Conservation (phyloP, 805 yeast species). For the Saturnispora besseyi region DNA sequence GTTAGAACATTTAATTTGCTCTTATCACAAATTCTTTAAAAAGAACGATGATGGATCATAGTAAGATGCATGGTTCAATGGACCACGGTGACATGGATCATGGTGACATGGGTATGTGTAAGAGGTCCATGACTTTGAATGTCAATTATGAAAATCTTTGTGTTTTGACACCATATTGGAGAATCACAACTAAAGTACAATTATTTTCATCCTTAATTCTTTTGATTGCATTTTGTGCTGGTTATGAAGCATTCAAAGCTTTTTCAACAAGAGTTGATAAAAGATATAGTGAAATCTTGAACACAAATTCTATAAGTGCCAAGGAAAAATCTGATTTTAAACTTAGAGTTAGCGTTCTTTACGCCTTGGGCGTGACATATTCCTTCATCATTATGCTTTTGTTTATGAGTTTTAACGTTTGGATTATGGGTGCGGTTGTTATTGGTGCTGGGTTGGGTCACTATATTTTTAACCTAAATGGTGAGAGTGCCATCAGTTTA, state of each 20-base stretch:
- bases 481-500: conserved; percentile 14
- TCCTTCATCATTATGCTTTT: conserved; percentile 39
- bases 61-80: conserved; percentile 5
- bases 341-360: conserved; percentile 25
- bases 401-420: conserved; percentile 39
- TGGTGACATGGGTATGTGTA: conserved; percentile 23
- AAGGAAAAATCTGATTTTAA: conserved; percentile 18
- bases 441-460: conserved; percentile 34
- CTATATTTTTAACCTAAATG: conserved; percentile 21
- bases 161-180: conserved; percentile 34
- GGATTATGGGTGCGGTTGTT: conserved; percentile 37
- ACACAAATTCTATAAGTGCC: conserved; percentile 10
- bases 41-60: conserved; percentile 4
- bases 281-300: conserved; percentile 10
- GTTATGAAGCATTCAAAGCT: conserved; percentile 31
- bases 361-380: conserved; percentile 35
- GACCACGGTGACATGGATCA: conserved; percentile 11
- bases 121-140: conserved; percentile 35
- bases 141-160: conserved; percentile 37
- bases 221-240: conserved; percentile 25
- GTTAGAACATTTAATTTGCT: not conserved
- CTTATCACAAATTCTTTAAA: not conserved
- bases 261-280: conserved; percentile 20
- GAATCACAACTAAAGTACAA: conserved; percentile 28
- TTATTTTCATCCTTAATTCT: conserved; percentile 28